These are phyloP conservation scores for Eucalyptus regnans DNA, from an alignment of 345 rosid species.

Conservation along the genomic window DNA sequence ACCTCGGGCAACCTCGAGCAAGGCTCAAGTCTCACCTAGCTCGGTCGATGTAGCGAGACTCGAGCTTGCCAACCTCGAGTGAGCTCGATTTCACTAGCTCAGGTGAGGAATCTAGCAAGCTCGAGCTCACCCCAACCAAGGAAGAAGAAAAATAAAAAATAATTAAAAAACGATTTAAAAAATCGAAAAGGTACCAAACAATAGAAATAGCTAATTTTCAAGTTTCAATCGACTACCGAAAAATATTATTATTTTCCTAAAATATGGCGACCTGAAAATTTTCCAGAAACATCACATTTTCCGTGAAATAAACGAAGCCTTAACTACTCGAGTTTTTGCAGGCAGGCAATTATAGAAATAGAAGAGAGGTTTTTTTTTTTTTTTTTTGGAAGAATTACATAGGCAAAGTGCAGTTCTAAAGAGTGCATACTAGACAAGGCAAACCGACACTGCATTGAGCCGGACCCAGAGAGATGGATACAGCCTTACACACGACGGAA, in stretches of 20 bases:
- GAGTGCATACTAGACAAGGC: background rate
- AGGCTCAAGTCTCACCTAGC: no score
- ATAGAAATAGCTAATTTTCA: no score
- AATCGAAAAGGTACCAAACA: rapidly evolving
- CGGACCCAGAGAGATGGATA: background rate
- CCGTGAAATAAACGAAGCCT: rapidly evolving
- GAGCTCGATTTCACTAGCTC: rapidly evolving
- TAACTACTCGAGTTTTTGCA: background rate
- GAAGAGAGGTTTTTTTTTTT: background rate
- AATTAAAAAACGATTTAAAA: no score
- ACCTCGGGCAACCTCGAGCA: rapidly evolving
- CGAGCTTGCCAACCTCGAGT: rapidly evolving
- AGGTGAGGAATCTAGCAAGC: no score
- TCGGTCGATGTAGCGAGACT: rapidly evolving
- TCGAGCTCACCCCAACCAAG: no score
- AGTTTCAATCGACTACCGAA: rapidly evolving
- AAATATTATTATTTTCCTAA: no score
- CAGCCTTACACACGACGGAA: background rate
- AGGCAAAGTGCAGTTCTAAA: background rate
- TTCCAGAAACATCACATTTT: rapidly evolving
- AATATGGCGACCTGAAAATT: rapidly evolving
- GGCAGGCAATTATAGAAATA: background rate
- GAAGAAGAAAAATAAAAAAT: no score
- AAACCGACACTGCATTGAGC: background rate
- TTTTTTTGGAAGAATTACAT: background rate